phyloP scores from a whole-genome alignment of 768 basidiomycete species.

The Trametes coccinea region DNA sequence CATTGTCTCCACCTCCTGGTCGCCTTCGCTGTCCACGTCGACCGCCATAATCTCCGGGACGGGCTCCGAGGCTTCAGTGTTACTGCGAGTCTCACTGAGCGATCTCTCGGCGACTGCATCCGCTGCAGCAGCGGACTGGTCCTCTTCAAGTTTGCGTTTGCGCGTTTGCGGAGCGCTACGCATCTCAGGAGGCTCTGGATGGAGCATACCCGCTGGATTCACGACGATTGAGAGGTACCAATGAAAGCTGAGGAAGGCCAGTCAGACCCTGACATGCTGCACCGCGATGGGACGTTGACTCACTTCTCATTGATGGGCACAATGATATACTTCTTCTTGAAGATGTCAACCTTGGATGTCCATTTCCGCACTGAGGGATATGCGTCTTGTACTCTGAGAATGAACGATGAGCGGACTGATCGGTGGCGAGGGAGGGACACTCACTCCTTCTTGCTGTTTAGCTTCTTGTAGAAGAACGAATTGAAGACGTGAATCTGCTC shows the following conservation, averaged over 20 bases:
- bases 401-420: neutral
- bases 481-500: slow-evolving; percentile 88
- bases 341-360: slow-evolving; percentile 88
- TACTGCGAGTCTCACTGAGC: neutral
- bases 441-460: slow-evolving; percentile 65
- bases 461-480: slow-evolving; percentile 97
- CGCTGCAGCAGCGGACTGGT: neutral
- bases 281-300: slow-evolving; percentile 24
- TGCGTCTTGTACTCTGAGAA: slow-evolving; percentile 53
- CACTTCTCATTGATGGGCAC: slow-evolving; percentile 98
- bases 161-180: slow-evolving; percentile 24
- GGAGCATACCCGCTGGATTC: slow-evolving; percentile 65
- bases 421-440: neutral
- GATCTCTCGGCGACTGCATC: neutral
- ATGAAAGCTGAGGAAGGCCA: slow-evolving; percentile 61
- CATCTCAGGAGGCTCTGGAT: slow-evolving; percentile 41
- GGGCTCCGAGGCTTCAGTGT: slow-evolving; percentile 1
- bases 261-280: neutral
- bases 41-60: slow-evolving; percentile 7
- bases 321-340: slow-evolving; percentile 89
- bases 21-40: slow-evolving; percentile 21
- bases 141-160: slow-evolving; percentile 31
- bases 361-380: slow-evolving; percentile 90
- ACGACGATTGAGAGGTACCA: slow-evolving; percentile 97
- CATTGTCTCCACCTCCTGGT: slow-evolving; percentile 23